Base-by-base conservation (phyloP, 345 rosid species). In the Toxicodendron radicans region DNA sequence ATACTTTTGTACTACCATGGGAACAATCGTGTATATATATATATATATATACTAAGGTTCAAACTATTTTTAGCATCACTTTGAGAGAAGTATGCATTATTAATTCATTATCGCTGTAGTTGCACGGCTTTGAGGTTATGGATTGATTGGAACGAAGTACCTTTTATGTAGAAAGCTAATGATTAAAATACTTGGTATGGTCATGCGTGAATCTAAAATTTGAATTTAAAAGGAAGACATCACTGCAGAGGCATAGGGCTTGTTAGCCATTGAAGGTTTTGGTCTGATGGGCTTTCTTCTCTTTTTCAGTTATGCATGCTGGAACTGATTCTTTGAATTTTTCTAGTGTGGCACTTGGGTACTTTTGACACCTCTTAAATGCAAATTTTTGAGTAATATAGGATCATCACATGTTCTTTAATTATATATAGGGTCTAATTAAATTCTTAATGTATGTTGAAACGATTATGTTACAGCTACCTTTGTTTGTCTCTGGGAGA, bases 61-160 rank as follows among this genome's bases (percentile, higher is more conserved):
- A 6, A 52, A 58, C 78, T 79, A 80, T 79, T 71, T 78, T 71
- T 76, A 74, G 87, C 77, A 83, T 73, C 74, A 70, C 53, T 79
- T 52, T 20, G 60, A 32, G 33, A 48, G 68, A 77, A 80, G 74
- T 73, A 60, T 80, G 67, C 74, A 59, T 73, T 73, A 43, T 68
- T 59, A 38, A 58, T 74, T 66, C 68, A 57, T 35, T 68, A 52
- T 38, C 6, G 66, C 72, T 45, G 32, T 74, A 24, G 71, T 64
- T 70, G 63, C 72, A 54, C 58, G 56, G 77, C 64, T 60, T 64
- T 67, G 73, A 70, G 73, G n/a, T 74, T 75, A 27, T 82, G 74
- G 72, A 70, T 70, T 70, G 62, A 68, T 73, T 61, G 72, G 68
- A 64, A 72, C 66, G 61, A 66, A 65, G 61, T 73, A 30, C 81